Evolutionary conservation across 164 flowering plant genomes (phyloP), one percentile per base, ranked within the genome.

Genomic region (Magnolia sinica): DNA sequence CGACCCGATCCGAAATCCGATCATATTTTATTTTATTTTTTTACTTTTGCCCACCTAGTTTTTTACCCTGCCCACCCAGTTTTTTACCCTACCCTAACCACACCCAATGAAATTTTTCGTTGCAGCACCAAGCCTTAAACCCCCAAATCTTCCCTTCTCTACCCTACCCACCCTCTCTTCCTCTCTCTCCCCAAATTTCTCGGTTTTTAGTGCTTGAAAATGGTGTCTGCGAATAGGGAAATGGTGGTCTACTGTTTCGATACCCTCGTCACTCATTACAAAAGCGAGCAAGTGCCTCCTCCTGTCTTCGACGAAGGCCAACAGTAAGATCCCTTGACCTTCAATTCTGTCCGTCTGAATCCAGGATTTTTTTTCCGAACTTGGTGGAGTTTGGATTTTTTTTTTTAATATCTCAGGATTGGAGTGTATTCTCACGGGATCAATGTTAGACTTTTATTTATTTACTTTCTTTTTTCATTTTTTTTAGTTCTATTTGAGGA

Each of bases 231-330:
- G 52, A 96, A 91, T 76, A 81, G 83, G 81, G 99, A 96, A 75
- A 96, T 96, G 99, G 95, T 78, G 70, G 91, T 91, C 55, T 94
- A 84, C 76, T 94, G 98, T 84, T 96, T 92, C 76, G 99, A 96
- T 82, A 91, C 95, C 1, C 91, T 96, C 63, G 86, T 96, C 71
- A 90, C 97, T 80, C 95, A 96, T 83, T 96, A 92, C 87, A 96
- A 89, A 79, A 78, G 82, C 81, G 88, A 91, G 63, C 86, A 89
- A 31, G 79, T 86, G 58, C 97, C 95, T 74, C 91, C 94, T 19
- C 97, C 97, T 50, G 89, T 91, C 76, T 96, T 94, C 75, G 95
- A 91, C 22, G 98, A 87, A 50, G 98, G 91, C 68, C 85, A 91
- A 73, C 92, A 91, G 99, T 96, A 86, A 58, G 76, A 49, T 78